Base-by-base conservation (phyloP, 2,329 filamentous ascomycete genomes). In the Microascus cirrosus region DNA sequence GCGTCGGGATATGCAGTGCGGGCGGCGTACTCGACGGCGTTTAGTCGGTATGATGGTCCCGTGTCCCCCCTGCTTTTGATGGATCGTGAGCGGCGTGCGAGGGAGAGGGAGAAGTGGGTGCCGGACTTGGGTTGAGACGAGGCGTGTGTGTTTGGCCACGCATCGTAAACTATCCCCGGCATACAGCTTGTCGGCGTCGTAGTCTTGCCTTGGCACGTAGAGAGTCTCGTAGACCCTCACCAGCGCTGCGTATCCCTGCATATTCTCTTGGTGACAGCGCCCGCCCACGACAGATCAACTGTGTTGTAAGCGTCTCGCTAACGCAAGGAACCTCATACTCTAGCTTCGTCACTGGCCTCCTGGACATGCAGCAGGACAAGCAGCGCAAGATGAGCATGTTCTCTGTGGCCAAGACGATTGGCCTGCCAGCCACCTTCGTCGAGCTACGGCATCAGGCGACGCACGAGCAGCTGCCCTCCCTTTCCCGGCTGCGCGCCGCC, bases 391-490 rank as follows among this genome's bases (percentile, higher is more conserved):
- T 80, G 74, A 86, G 79, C 71, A 90, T 91, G 87, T 87, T 88
- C 70, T 78, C 81, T 50, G 77, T 87, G 25, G 87, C 86, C 60
- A 84, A 82, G 68, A 82, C 78, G 45, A 82, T 90, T 59, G 84
- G 82, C 0, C 72, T 91, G 59, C 87, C 87, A 0, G 83, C 86
- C 0, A 86, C 87, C 0, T 95, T 96, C 70, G 90, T 96, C 57
- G 91, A 95, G 74, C 77, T 95, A 59, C 83, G 92, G 53, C 92
- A 96, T 69, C 89, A 95, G 72, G 89, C 89, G 51, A 95, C 91
- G 48, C 92, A 97, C 69, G 89, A 95, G 70, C 88, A 91, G 67
- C 75, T 96, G 59, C 92, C 92, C 0, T 85, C 86, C 1, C 75
- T 96, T 57, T 77, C 81, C 12, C 84, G 90, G 61, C 75, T 96